Evolutionary conservation across 192 early-diverging fungal genomes (phyloP).

Genomic region (Mortierella alpina): DNA sequence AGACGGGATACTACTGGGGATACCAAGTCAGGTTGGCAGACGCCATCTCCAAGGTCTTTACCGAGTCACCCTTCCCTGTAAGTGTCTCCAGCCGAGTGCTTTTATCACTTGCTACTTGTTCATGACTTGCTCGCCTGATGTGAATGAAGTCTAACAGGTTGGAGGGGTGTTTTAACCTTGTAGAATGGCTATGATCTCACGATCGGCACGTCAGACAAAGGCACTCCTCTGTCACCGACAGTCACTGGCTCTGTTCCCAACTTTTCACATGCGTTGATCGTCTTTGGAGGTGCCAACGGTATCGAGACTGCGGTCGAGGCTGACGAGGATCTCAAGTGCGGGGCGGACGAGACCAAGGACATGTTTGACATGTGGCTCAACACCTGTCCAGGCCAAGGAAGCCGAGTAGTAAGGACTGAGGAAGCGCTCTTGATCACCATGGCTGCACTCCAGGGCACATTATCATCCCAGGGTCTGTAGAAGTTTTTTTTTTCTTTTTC

Average conservation of each 20-base stretch:
- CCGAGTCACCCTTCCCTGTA: slow-evolving; percentile 67
- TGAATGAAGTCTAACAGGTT: background rate
- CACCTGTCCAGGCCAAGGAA: slow-evolving; percentile 67
- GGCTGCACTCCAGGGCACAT: slow-evolving; percentile 45
- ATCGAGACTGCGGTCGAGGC: slow-evolving; percentile 72
- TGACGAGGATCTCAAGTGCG: slow-evolving; percentile 65
- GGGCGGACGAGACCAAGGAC: slow-evolving; percentile 64
- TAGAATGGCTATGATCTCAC: slow-evolving; percentile 74
- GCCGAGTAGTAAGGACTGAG: slow-evolving; percentile 72
- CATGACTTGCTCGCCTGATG: background rate
- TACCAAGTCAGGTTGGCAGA: slow-evolving; percentile 72
- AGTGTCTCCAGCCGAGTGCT: background rate
- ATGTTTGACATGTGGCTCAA: slow-evolving; percentile 74
- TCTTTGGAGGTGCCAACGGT: slow-evolving; percentile 77
- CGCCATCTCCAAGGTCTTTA: slow-evolving; percentile 68
- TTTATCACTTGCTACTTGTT: background rate
- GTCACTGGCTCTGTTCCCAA: slow-evolving; percentile 14
- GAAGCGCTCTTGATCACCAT: slow-evolving; percentile 64
- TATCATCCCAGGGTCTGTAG: slow-evolving; percentile 16
- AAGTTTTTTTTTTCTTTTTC: no score
- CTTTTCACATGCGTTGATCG: slow-evolving; percentile 67
- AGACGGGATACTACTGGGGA: slow-evolving; percentile 75
- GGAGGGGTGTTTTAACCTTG: background rate
- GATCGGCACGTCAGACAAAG: slow-evolving; percentile 69
- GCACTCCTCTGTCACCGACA: slow-evolving; percentile 24